Conservation (phyloP, 2,329 filamentous ascomycete genomes). For the Calonectria honghensis region DNA sequence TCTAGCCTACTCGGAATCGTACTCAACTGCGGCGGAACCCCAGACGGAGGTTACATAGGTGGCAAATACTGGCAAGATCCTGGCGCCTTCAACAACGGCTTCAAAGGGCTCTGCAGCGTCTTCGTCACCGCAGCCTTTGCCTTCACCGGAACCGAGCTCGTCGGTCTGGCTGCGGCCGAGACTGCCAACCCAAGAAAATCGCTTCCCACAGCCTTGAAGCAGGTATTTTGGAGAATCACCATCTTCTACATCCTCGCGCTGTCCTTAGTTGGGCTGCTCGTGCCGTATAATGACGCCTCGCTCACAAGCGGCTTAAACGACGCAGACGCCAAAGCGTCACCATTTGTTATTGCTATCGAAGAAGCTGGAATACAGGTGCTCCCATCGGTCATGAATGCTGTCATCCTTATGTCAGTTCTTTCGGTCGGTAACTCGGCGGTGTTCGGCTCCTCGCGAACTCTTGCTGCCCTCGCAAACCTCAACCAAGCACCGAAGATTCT, state of each 20-base stretch:
- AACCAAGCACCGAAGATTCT: slow-evolving; percentile 86
- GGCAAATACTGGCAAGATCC: slow-evolving; percentile 85
- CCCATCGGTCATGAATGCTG: slow-evolving; percentile 94
- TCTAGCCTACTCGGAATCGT: slow-evolving; percentile 87
- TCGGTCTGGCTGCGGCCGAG: slow-evolving; percentile 86
- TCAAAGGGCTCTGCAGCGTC: slow-evolving; percentile 87
- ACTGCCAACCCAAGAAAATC: slow-evolving; percentile 87
- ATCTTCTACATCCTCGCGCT: slow-evolving; percentile 93
- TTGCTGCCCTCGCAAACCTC: slow-evolving; percentile 92
- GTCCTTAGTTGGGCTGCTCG: slow-evolving; percentile 86
- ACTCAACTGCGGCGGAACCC: slow-evolving; percentile 87
- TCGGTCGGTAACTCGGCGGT: slow-evolving; percentile 95
- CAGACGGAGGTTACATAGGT: slow-evolving; percentile 85
- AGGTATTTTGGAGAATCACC: slow-evolving; percentile 95
- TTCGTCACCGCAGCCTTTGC: slow-evolving; percentile 86
- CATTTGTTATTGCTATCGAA: slow-evolving; percentile 94
- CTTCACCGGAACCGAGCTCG: slow-evolving; percentile 85
- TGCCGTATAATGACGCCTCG: slow-evolving; percentile 80
- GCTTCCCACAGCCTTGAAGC: slow-evolving; percentile 90
- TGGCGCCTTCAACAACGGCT: slow-evolving; percentile 89
- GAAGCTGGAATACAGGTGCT: slow-evolving; percentile 88
- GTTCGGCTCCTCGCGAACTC: slow-evolving; percentile 92
- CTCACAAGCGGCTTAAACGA: slow-evolving; percentile 75
- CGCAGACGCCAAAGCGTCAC: slow-evolving; percentile 85
- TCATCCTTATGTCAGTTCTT: slow-evolving; percentile 92